Evolutionary conservation across 2,329 filamentous ascomycete species (phyloP), one percentile per base, ranked within the genome.

Genomic region (Exophiala lecanii-corni): DNA sequence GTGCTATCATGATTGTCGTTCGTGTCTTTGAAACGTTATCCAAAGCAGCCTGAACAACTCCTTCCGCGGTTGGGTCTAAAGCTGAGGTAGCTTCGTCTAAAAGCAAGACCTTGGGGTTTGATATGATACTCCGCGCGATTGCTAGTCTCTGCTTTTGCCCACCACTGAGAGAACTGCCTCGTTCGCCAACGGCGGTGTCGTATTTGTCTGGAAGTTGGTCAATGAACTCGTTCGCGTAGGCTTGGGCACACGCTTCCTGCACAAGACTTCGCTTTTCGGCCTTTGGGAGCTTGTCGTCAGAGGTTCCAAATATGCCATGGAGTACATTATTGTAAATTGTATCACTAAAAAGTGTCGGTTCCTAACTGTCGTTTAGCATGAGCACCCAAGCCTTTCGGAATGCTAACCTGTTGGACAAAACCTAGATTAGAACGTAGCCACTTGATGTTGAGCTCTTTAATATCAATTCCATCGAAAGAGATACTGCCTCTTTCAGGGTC

Each of bases 81-180:
- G 86, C 86, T 21, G 82, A 87, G 0, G 89, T 95, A 2, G 89
- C 89, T 63, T 96, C 89, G 52, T 96, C 89, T 2, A 96, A 78
- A 0, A 96, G 76, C 2, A 95, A 73, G 57, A 95, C 76, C 67
- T 85, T 88, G 1, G 87, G 87, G 56, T 92, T 83, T 5, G 82
- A 87, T 18, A 92, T 85, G 41, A 92, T 77, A 23, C 86, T 86
- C 54, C 86, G 74, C 5, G 87, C 86, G 61, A 94, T 92, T 5
- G 87, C 86, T 56, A 94, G 89, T 54, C 88, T 82, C 64, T 94
- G 88, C 63, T 92, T 91, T 66, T 94, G 88, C 15, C 88, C 88
- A 60, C 88, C 88, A 42, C 84, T 89, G 10, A 94, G 72, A 40
- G 92, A 69, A 57, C 91, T 89, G 5, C 88, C 88, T 49, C 87